Base-by-base conservation (phyloP, 495 filamentous ascomycete species). In the Penicillium pulvis region DNA sequence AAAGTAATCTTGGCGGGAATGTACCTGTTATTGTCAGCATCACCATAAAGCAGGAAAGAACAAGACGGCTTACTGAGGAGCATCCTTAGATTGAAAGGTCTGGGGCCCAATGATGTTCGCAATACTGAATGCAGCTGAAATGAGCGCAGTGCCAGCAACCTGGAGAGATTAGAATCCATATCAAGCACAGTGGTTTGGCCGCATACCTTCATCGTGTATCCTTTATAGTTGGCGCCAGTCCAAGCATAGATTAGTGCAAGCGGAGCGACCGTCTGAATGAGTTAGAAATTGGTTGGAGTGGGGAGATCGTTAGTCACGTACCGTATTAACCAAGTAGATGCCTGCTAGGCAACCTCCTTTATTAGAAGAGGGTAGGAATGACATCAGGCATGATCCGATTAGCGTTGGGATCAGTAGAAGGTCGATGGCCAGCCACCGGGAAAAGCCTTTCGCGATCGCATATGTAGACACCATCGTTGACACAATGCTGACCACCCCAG, bases 301-400 rank as follows among this genome's bases (percentile, higher is more conserved):
- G 20, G 20, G 3, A 6, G 7, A 33, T 36, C 12, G 3, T 3
- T 14, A 36, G 33, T 14, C 1, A 50, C 47, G 6, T 30, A 77
- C 75, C 12, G 79, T 71, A 65, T 89, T 88, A 60, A 86, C 76
- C 19, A 90, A 76, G 64, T 87, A 89, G 45, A 88, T 83, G 6
- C 86, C 87, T 6, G 81, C 81, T 16, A 90, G 73, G 28, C 81
- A 74, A n/a, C 81, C 85, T 0, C 71, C 71, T 23, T 65, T 74
- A 60, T 75, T 78, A 42, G 53, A 67, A 6, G 77, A 72, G 0
- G 78, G 72, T 0, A 83, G 70, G 66, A 87, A 88, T 4, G 83
- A 85, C 75, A 89, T 81, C 14, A 89, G 67, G 1, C 67, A 83
- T 9, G 78, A 82, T 3, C 86, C 86, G 49, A 85, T 70, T 43